These are phyloP conservation scores for Debaryomycetaceae sp. DNA, from an alignment of 1,139 yeast genomes.

Conservation along the genomic window DNA sequence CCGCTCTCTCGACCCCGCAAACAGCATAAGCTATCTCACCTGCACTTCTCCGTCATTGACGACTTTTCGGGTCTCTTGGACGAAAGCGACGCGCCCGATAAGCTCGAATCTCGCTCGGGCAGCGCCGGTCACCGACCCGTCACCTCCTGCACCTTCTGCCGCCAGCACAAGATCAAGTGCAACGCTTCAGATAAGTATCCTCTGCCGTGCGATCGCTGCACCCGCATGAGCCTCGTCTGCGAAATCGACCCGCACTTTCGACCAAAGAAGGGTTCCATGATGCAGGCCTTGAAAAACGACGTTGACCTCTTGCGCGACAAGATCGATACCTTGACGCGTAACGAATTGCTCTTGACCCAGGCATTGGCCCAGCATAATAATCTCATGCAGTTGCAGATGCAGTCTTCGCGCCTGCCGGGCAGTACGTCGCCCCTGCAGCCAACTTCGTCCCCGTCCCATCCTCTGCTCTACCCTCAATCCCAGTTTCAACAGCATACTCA, in stretches of 20 bases:
- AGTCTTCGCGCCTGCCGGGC: slow-evolving; percentile 1
- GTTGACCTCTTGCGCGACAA: slow-evolving; percentile 72
- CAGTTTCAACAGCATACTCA: too few species aligned
- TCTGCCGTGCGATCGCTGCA: slow-evolving; percentile 73
- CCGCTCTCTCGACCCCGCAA: neutral
- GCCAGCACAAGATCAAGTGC: slow-evolving; percentile 91
- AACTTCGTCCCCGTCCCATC: neutral
- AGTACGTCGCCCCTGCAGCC: slow-evolving; percentile 2
- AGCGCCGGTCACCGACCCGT: slow-evolving; percentile 65
- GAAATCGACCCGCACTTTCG: slow-evolving; percentile 86
- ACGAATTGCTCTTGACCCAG: slow-evolving; percentile 57
- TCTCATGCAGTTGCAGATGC: slow-evolving; percentile 14
- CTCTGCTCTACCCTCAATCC: too few species aligned
- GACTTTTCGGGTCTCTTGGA: too few species aligned
- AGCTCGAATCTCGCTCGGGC: too few species aligned
- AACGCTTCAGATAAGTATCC: slow-evolving; percentile 84
- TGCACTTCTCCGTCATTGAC: neutral
- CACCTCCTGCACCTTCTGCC: slow-evolving; percentile 86
- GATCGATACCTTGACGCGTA: slow-evolving; percentile 63
- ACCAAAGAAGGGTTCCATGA: slow-evolving; percentile 87
- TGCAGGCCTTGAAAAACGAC: slow-evolving; percentile 74
- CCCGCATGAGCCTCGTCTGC: slow-evolving; percentile 67
- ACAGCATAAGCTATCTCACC: neutral
- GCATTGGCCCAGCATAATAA: slow-evolving; percentile 41
- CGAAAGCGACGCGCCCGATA: too few species aligned